Conservation (phyloP, 140 eudicot species). For the Flaveria floridana region DNA sequence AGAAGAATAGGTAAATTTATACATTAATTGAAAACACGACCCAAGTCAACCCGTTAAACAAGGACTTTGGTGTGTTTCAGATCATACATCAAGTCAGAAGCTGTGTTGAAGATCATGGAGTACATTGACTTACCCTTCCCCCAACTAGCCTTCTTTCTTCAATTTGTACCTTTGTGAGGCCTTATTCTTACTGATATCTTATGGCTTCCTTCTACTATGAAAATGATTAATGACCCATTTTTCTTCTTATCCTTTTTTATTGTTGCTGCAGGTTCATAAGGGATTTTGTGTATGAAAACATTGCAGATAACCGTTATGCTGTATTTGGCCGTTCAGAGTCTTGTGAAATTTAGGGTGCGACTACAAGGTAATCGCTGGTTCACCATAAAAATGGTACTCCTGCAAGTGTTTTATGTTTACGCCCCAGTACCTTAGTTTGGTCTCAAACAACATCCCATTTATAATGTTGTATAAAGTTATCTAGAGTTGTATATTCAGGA, state of each 20-base stretch:
- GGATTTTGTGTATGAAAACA: constrained; percentile 76
- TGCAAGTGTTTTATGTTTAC: too few species aligned
- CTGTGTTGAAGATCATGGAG: constrained; percentile 96
- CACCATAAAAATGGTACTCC: not conserved
- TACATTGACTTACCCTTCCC: constrained; percentile 94
- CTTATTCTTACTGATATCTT: constrained; percentile 8
- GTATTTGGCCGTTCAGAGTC: constrained; percentile 90
- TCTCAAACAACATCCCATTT: not conserved
- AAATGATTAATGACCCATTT: not conserved
- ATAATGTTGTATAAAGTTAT: constrained; percentile 8
- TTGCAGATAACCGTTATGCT: constrained; percentile 87
- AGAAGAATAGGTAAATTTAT: constrained; percentile 57
- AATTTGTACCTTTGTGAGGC: constrained; percentile 83
- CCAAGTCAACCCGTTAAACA: not conserved
- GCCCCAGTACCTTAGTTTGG: too few species aligned
- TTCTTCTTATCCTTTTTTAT: not conserved
- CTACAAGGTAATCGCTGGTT: not conserved
- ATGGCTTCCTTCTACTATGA: not conserved
- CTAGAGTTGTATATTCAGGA: constrained; percentile 23
- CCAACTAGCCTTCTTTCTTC: constrained; percentile 82
- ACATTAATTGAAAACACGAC: constrained; percentile 44
- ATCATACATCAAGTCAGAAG: constrained; percentile 90
- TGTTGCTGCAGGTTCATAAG: constrained; percentile 65
- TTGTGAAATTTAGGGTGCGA: constrained; percentile 56
- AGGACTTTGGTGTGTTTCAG: constrained; percentile 43